Evolutionary conservation across 225 moss, liverwort and hornwort species (phyloP).

Genomic region (Pseudoscleropodium purum): DNA sequence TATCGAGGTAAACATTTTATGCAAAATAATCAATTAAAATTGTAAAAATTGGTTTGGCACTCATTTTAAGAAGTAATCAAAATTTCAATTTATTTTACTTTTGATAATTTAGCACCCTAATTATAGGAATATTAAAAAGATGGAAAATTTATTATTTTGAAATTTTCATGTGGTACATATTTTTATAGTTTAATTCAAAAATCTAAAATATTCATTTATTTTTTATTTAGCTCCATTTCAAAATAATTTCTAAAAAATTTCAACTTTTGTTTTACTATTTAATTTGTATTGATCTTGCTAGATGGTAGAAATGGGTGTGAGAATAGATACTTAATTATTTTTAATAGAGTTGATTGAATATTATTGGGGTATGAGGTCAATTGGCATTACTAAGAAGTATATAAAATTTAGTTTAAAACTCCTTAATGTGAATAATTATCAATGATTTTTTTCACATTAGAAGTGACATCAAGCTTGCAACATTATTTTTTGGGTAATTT

Average conservation of each 20-base stretch:
- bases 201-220: background rate
- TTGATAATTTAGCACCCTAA: background rate
- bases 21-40: background rate
- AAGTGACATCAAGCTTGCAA: background rate
- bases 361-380: background rate
- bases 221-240: fast-evolving
- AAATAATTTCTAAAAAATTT: background rate
- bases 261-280: background rate
- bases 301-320: background rate
- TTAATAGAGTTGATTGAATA: background rate
- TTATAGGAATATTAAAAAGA: background rate
- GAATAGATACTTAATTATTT: background rate
- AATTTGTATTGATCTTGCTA: background rate
- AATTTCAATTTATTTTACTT: fast-evolving
- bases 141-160: too few relatives aligned
- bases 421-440: background rate
- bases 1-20: background rate
- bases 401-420: background rate
- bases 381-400: background rate
- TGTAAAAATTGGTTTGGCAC: background rate
- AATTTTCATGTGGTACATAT: background rate
- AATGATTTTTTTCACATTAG: background rate
- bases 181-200: background rate
- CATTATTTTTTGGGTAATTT: background rate
- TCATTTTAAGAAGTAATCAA: background rate